These are phyloP conservation scores for Leccinum pachyderme DNA, from an alignment of 1,284 basidiomycete species.

Conservation along the genomic window DNA sequence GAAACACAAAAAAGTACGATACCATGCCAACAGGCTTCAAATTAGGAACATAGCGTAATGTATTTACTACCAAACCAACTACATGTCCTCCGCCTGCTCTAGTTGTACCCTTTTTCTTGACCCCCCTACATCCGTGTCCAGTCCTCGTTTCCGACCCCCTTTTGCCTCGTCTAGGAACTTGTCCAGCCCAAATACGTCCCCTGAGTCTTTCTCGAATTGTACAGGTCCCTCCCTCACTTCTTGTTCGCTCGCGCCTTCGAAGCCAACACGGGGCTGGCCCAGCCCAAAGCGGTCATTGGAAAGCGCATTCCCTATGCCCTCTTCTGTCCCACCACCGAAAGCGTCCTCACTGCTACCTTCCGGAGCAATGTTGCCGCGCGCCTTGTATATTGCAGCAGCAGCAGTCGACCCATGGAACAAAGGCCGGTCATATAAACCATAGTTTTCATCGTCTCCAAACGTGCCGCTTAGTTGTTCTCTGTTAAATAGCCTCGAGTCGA, in stretches of 20 bases:
- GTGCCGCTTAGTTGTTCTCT: constrained; percentile 80
- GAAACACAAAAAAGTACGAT: constrained; percentile 12
- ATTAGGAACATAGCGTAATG: background rate
- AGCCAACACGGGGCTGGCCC: constrained; percentile 83
- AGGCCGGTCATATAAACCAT: constrained; percentile 93
- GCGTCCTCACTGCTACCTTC: constrained; percentile 82
- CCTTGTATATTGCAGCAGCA: constrained; percentile 97
- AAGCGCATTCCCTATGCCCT: constrained; percentile 87
- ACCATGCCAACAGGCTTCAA: constrained; percentile 22
- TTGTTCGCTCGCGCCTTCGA: constrained; percentile 84
- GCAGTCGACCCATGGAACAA: constrained; percentile 95
- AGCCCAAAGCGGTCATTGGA: constrained; percentile 94
- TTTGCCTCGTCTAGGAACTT: constrained; percentile 98
- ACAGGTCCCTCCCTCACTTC: constrained; percentile 92
- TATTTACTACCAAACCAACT: constrained; percentile 24
- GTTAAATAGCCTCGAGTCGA: constrained; percentile 97
- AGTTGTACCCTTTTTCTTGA: constrained; percentile 73
- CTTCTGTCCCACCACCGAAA: constrained; percentile 92
- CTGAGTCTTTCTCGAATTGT: constrained; percentile 96
- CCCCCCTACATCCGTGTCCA: constrained; percentile 70
- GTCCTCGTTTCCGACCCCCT: constrained; percentile 87
- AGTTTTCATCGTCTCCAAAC: constrained; percentile 92
- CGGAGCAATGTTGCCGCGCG: constrained; percentile 72
- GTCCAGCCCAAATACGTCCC: constrained; percentile 97
- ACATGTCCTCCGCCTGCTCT: constrained; percentile 62